Evolutionary conservation across 2,329 filamentous ascomycete genomes (phyloP), one percentile per base, ranked within the genome.

Genomic region (Epichloe sylvatica): DNA sequence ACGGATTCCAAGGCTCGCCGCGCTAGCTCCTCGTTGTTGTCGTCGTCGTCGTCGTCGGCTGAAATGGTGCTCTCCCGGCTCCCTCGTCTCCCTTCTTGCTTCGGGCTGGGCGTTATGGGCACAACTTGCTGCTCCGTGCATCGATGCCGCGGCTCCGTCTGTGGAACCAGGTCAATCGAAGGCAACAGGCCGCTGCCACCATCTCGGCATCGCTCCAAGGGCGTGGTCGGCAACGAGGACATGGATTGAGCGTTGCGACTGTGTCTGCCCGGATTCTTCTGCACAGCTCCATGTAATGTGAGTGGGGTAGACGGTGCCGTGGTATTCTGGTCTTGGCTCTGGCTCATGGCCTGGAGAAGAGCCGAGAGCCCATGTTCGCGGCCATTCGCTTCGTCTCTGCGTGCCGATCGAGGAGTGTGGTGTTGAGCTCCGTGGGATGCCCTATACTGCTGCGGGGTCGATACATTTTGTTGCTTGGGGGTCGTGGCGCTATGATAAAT

Each of bases 61-160:
- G 87, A 92, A 45, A 92, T 89, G 2, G 87, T 94, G 68, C 86
- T 91, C 64, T 94, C 88, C 52, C 86, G 80, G 64, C 87, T 89
- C 64, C 81, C 80, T 47, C 78, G 78, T 37, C 77, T 73, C 45
- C 70, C 70, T 19, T 70, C 68, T 36, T 62, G 60, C 46, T 61
- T 62, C 13, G 66, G 63, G 8, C 65, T 64, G 2, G 74, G 71
- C 0, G 72, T 74, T n/a, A 68, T 70, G 5, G 71, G 23, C 23
- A 67, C 60, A 50, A 68, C 68, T n/a, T 69, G 68, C 45, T 60
- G 55, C 51, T 61, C 63, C 9, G 57, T 51, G 52, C 70, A 68
- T 40, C 72, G 70, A 19, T 73, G 71, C 3, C 69, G 69, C 13
- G 77, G 75, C 66, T 79, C 80, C 53, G 71, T 78, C 59, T 77